Conservation (phyloP, 2,329 filamentous ascomycete species). For the Colletotrichum sp. region DNA sequence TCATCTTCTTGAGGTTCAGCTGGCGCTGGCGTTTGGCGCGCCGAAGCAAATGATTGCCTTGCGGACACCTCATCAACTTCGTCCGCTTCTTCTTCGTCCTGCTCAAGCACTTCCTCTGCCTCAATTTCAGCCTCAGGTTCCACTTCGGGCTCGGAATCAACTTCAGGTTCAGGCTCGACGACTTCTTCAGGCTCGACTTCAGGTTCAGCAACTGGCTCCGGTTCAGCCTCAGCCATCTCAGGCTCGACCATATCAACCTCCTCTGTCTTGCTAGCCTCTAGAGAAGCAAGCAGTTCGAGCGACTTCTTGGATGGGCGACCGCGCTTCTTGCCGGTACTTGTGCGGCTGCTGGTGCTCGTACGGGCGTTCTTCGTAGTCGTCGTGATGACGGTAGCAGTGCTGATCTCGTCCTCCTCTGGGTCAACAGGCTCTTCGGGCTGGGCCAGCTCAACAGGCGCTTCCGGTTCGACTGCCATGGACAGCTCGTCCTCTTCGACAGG, state of each 20-base stretch:
- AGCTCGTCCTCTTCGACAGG: slow-evolving; percentile 24
- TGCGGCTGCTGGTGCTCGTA: neutral
- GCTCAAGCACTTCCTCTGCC: neutral
- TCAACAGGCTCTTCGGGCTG: slow-evolving; percentile 9
- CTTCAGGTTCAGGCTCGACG: neutral
- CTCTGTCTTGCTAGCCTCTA: neutral
- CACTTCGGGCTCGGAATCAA: slow-evolving; percentile 12
- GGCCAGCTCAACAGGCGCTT: neutral
- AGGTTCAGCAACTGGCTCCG: neutral
- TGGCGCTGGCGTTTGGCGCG: slow-evolving; percentile 17
- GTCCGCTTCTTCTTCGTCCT: slow-evolving; percentile 26
- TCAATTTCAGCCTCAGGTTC: slow-evolving; percentile 26
- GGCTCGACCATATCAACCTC: neutral
- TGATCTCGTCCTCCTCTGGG: slow-evolving; percentile 40
- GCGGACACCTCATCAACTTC: neutral
- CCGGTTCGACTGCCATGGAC: slow-evolving; percentile 10
- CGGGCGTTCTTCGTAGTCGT: slow-evolving; percentile 32
- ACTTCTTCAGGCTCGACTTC: slow-evolving; percentile 25
- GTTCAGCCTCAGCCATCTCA: neutral
- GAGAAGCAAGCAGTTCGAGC: slow-evolving; percentile 26
- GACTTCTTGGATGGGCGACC: slow-evolving; percentile 35
- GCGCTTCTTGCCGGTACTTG: slow-evolving; percentile 30
- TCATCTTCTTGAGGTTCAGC: neutral
- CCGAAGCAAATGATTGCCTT: slow-evolving; percentile 14
- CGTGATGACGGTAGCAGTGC: slow-evolving; percentile 46